Evolutionary conservation across 1,139 yeast species (phyloP), one percentile per base, ranked within the genome.

Genomic region (Casaregolazyma suthepensis): DNA sequence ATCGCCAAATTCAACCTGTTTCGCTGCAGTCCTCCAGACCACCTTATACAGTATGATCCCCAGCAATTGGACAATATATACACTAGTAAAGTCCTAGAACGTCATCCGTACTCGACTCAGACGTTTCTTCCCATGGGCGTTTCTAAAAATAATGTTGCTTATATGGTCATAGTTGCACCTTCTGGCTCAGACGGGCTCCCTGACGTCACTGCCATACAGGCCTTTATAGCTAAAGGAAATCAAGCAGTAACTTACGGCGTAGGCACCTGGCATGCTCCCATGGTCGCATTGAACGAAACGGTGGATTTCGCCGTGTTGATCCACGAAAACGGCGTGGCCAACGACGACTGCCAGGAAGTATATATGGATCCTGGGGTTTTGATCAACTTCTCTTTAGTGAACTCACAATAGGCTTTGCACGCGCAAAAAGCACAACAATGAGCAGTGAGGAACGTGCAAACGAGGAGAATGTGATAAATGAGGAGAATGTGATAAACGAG

Each of bases 81-180:
- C 66, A 65, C 71, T 1, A 72, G 88, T 26, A 84, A 78, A 59
- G 96, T 90, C 1, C 75, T 91, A 37, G 98, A 91, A 66, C 79
- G 96, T 69, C 98, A 91, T 66, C 96, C 96, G 6, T 86, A 70
- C 64, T 79, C 93, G n/a, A 84, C 96, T 0, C 98, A 91, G 68
- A 86, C 96, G 0, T 91, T 91, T 66, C 66, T 88, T 22, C 98
- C 98, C 4, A 79, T 91, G 84, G 97, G 97, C 2, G 79, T 83
- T 54, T 71, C 72, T 29, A 68, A 74, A 37, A 60, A 68, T 1
- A 73, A 75, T 45, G 65, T 69, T 18, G 84, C 89, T 0, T 91
- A 82, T 62, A 68, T 91, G 60, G 96, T 91, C 9, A 88, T 90
- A 51, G 95, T 88, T 43, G 96, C 96, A 1, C 75, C 77, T 46